A percentile compares a stretch with the other conserved stretches of the same genome.
Conservation (phyloP, 495 filamentous ascomycete species). For the Chaetomidium leptoderma region DNA sequence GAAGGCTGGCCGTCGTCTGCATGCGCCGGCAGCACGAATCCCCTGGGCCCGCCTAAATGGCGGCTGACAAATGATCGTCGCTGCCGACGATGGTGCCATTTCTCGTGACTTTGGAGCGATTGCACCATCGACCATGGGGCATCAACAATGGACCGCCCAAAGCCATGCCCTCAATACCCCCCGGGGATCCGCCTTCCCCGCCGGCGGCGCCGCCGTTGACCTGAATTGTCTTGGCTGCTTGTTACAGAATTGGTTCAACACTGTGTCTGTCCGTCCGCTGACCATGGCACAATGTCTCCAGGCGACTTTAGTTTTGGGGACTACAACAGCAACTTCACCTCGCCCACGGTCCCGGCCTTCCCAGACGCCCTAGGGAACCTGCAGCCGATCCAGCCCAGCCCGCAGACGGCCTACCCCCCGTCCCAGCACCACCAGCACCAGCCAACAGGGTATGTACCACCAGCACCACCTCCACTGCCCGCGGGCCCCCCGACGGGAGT, state of each 20-base stretch:
- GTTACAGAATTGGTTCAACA: conserved; percentile 17
- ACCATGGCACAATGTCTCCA: conserved; percentile 48
- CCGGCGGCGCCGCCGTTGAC: conserved; percentile 25
- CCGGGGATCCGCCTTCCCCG: conserved; percentile 31
- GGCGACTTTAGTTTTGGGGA: conserved; percentile 48
- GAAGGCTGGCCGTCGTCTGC: conserved; percentile 13
- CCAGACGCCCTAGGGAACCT: conserved; percentile 42
- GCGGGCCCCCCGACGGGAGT: background rate
- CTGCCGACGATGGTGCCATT: conserved; percentile 38
- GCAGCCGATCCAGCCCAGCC: conserved; percentile 47
- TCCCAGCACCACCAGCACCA: conserved; percentile 30
- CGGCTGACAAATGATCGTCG: conserved; percentile 37
- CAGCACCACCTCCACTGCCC: conserved; percentile 30
- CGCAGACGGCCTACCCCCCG: conserved; percentile 33
- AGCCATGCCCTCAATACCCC: conserved; percentile 23
- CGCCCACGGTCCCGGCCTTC: conserved; percentile 44
- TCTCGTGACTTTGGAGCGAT: conserved; percentile 37
- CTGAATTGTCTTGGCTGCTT: conserved; percentile 21
- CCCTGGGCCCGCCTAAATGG: conserved; percentile 25
- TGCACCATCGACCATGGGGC: conserved; percentile 37
- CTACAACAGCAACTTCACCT: conserved; percentile 43
- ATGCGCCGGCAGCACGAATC: conserved; percentile 21
- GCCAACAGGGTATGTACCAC: conserved; percentile 40
- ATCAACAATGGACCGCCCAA: conserved; percentile 25
- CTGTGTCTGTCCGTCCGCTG: conserved; percentile 22